Evolutionary conservation across 805 yeast species (phyloP).

Genomic region (Saccharomycopsis oosterbeekiorum): DNA sequence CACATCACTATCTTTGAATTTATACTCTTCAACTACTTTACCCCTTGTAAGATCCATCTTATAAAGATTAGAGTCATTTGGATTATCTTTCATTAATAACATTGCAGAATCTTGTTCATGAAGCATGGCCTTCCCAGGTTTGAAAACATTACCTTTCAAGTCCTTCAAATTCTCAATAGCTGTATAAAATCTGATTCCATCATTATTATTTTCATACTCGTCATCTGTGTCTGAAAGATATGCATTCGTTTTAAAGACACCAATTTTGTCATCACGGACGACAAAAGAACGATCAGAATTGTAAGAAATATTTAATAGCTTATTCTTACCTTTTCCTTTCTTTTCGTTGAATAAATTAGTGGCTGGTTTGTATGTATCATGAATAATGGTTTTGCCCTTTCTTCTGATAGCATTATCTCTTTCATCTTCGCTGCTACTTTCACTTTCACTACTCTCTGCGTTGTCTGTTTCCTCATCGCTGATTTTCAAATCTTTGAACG

Average conservation of each 20-base stretch:
- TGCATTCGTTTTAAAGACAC: constrained; percentile 59
- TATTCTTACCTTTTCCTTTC: constrained; percentile 37
- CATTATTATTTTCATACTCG: constrained; percentile 31
- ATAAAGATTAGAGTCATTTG: constrained; percentile 38
- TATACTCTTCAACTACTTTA: constrained; percentile 80
- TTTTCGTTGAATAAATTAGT: constrained; percentile 21
- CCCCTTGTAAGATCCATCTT: constrained; percentile 77
- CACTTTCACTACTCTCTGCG: constrained; percentile 23
- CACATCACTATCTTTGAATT: constrained; percentile 34
- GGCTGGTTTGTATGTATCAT: constrained; percentile 16
- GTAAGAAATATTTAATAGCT: constrained; percentile 60
- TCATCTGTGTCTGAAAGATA: constrained; percentile 25
- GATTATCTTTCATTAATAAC: constrained; percentile 47
- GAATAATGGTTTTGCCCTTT: constrained; percentile 23
- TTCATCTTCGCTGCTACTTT: constrained; percentile 22
- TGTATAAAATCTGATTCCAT: constrained; percentile 49
- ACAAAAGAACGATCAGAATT: constrained; percentile 68
- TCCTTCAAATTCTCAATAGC: constrained; percentile 53
- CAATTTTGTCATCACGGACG: constrained; percentile 67
- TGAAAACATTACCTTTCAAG: constrained; percentile 36
- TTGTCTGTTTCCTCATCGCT: constrained; percentile 28
- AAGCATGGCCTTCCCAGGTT: constrained; percentile 62
- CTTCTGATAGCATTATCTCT: constrained; percentile 28
- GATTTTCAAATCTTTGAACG: constrained; percentile 35
- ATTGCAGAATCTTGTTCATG: constrained; percentile 65